Evolutionary conservation across 169 alveolate species (phyloP).

Genomic region (Besnoitia besnoiti): DNA sequence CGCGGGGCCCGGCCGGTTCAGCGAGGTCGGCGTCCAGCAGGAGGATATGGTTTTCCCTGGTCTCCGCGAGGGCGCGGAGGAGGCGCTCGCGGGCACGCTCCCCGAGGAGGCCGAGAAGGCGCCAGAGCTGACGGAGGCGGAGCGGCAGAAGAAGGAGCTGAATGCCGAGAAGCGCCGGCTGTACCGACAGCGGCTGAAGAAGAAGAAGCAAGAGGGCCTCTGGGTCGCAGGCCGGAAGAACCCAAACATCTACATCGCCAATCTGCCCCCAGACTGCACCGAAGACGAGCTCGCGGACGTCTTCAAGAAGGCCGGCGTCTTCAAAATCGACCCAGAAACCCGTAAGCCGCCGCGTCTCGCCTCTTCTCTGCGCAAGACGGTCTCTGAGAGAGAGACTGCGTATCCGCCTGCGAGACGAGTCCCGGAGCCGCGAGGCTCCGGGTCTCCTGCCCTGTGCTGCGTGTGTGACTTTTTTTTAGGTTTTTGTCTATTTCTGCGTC

Average conservation of each 20-base stretch:
- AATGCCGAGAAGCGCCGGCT: conserved; percentile 40
- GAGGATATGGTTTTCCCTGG: not conserved
- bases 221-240: conserved; percentile 72
- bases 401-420: no score
- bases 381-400: no score
- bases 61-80: not conserved
- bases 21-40: not conserved
- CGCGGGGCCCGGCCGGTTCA: not conserved
- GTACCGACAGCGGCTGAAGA: conserved; percentile 44
- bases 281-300: conserved; percentile 77
- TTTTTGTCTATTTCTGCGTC: not conserved
- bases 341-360: conserved; percentile 71
- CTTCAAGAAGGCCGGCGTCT: conserved; percentile 85
- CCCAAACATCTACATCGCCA: conserved; percentile 79
- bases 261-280: conserved; percentile 80
- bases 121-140: not conserved
- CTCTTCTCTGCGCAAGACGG: no score
- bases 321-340: conserved; percentile 84
- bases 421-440: not conserved
- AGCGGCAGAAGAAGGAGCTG: not conserved
- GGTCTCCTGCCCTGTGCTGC: not conserved
- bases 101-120: not conserved
- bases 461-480: not conserved
- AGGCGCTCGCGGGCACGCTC: not conserved
- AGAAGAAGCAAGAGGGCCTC: conserved; percentile 67